Base-by-base conservation (phyloP, 176 grass and related monocot genomes). In the Leersia perrieri region DNA sequence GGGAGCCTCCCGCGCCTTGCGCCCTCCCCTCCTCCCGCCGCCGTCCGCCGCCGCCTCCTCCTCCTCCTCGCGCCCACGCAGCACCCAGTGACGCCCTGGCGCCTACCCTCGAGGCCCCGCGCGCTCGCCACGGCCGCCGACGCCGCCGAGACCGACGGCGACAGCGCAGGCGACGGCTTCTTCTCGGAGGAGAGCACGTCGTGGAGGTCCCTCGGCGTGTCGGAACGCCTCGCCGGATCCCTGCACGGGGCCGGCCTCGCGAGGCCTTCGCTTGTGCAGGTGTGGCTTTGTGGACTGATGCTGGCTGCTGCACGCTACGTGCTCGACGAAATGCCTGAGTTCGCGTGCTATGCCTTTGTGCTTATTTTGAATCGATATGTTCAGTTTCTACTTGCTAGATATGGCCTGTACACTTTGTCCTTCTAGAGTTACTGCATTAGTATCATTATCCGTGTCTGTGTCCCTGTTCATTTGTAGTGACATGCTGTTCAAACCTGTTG, bases 181-280 rank as follows among this genome's bases (percentile, higher is more conserved):
- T 95, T 91, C 61, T 90, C 96, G 2, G 86, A 85, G 31, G 89
- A 95, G 14, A 91, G 79, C 44, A 79, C 90, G 25, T 86, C 90
- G 33, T 98, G 92, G 96, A 79, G 60, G 20, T 95, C 92, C 2
- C 75, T 98, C 41, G 92, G 92, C 13, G 10, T 99, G 29, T 95
- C 92, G 2, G 90, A 88, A 18, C 67, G 75, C 41, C 75, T 99
- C 61, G 68, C 71, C 1, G n/a, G n/a, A n/a, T 70, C 78, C 7
- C 80, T 93, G 27, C 66, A 74, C 5, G 63, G 75, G 15, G 71
- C 84, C 5, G 82, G 87, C 3, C 45, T 95, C 71, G 34, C 68
- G 11, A 89, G 77, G 22, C 96, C 92, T 42, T 99, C 96, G 30
- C 49, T 90, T 64, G 90, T 95, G 31, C 96, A 95, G 92, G 96